Evolutionary conservation across 1,284 basidiomycete species (phyloP).

Genomic region (Ceratobasidium sp.): DNA sequence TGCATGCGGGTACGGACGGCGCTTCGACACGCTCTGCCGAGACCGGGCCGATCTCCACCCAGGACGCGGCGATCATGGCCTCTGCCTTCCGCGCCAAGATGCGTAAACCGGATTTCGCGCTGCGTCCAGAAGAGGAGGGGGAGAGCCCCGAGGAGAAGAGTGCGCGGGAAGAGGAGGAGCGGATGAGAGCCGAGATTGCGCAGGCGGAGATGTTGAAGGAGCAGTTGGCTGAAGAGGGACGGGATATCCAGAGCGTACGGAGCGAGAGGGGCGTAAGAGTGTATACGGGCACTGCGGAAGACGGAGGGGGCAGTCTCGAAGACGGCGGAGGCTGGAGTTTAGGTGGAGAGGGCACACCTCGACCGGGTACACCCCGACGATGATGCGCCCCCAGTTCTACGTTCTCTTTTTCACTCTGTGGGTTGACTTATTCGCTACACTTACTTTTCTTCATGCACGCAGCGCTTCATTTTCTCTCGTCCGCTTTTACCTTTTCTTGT

Average conservation of each 20-base stretch:
- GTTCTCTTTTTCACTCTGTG: conserved; percentile 4
- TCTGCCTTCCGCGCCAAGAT: conserved; percentile 86
- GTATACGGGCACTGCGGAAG: conserved; percentile 73
- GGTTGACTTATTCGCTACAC: conserved; percentile 28
- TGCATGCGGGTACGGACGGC: conserved; percentile 66
- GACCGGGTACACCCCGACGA: conserved; percentile 33
- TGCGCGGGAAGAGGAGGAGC: conserved; percentile 24
- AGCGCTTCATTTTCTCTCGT: background rate
- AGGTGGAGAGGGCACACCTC: conserved; percentile 20
- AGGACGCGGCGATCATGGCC: conserved; percentile 89
- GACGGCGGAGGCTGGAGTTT: conserved; percentile 21
- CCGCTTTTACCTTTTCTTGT: conserved; percentile 7
- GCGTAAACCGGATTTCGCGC: conserved; percentile 85
- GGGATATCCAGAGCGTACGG: conserved; percentile 82
- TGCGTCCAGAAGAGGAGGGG: conserved; percentile 74
- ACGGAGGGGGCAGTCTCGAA: conserved; percentile 58
- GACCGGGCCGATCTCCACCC: conserved; percentile 77
- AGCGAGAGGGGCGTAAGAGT: conserved; percentile 81
- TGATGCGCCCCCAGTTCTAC: background rate
- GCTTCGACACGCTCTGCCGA: conserved; percentile 77
- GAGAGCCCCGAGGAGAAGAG: conserved; percentile 66
- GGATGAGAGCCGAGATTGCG: no score
- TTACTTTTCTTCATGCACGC: background rate
- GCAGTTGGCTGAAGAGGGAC: conserved; percentile 83
- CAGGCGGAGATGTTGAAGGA: conserved; percentile 68